phyloP scores from a whole-genome alignment of 768 basidiomycete species.

The Agaricus blazei region DNA sequence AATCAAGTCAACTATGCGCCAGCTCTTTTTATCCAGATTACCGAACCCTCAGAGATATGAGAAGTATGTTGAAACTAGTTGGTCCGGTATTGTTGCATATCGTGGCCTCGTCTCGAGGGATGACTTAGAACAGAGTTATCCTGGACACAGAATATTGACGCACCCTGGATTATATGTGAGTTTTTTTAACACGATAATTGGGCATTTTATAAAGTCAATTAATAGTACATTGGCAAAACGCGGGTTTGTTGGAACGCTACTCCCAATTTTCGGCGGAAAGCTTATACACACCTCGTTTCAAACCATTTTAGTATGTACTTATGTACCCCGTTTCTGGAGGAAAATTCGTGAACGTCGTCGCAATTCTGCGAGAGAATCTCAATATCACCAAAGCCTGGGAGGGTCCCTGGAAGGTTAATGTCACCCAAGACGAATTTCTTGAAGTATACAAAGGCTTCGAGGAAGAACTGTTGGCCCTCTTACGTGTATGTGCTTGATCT shows the following conservation, averaged over 20 bases:
- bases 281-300: too few species aligned
- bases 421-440: conserved; percentile 9
- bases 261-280: too few species aligned
- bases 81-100: conserved; percentile 30
- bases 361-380: conserved; percentile 21
- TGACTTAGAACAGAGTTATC: conserved; percentile 18
- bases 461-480: conserved; percentile 10
- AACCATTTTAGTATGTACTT: conserved; percentile 32
- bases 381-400: conserved; percentile 10
- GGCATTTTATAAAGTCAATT: too few species aligned
- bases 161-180: conserved; percentile 19
- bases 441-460: conserved; percentile 14
- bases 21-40: conserved; percentile 10
- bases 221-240: conserved; percentile 25
- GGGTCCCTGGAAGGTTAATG: conserved; percentile 16
- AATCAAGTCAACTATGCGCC: conserved; percentile 21
- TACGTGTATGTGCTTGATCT: conserved; percentile 7
- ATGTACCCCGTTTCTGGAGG: conserved; percentile 44
- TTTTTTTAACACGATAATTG: background rate
- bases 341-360: conserved; percentile 40
- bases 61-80: conserved; percentile 24
- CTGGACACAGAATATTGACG: conserved; percentile 21
- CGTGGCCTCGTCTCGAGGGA: conserved; percentile 25
- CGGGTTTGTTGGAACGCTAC: conserved; percentile 16
- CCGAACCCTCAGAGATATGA: background rate